Evolutionary conservation across 768 basidiomycete genomes (phyloP), one percentile per base, ranked within the genome.

Genomic region (Candolleomyces eurysporus): DNA sequence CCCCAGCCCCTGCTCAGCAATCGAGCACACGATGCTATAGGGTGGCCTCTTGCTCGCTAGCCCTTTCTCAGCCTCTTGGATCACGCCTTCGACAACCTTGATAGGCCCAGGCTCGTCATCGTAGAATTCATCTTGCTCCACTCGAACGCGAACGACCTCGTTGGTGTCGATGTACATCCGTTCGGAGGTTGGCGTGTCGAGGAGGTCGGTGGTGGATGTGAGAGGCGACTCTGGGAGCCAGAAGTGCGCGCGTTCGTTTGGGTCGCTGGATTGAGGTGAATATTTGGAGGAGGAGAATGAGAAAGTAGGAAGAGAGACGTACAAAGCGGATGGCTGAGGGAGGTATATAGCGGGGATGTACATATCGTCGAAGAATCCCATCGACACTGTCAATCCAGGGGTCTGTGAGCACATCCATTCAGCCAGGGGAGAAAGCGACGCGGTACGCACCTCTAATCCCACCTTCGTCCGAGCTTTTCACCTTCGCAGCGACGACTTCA

Each of bases 281-380:
- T 53, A n/a, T n/a, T n/a, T n/a, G n/a, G 48, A 13, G 57, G 50
- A 36, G 57, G 56, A 30, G 61, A 57, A 16, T 8, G 17, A 32
- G 16, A 40, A 10, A 16, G 22, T 9, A n/a, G 19, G 21, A n/a
- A n/a, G 16, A 46, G 43, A 42, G 4, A 32, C 43, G 32, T 32
- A 92, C 92, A 92, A 94, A 4, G 90, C 85, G 43, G 82, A 84
- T 30, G 93, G 90, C 67, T 89, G 85, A 2, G 96, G 95, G 5
- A 98, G 84, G 61, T 92, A 88, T 3, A 83, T 77, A 0, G 83
- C 75, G 0, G 94, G 92, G 50, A 98, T 83, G 69, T 93, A 92
- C 22, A 98, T 88, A 67, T 98, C 95, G 73, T 94, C 92, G 68
- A 98, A 98, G 79, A 98, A 98, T 19, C 89, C 91, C 17, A 97